A percentile compares a stretch with the other conserved stretches of the same genome.
phyloP scores from a whole-genome alignment of 1,139 yeast species.

The Diutina neorugosa region DNA sequence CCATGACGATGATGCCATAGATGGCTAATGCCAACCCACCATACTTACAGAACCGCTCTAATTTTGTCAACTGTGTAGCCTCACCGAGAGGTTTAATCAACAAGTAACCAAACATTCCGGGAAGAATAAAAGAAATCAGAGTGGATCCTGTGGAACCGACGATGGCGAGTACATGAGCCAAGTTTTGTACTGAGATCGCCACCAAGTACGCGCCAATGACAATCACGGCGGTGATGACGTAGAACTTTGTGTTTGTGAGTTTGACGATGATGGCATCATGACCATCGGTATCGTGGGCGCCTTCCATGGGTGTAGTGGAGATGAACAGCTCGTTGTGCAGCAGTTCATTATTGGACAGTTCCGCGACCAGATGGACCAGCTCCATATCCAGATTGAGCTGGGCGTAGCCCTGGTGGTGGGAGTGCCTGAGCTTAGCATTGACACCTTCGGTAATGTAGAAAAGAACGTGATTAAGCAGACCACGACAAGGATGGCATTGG shows the following conservation, averaged over 20 bases:
- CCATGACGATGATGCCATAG: constrained; percentile 75
- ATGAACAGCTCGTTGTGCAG: constrained; percentile 20
- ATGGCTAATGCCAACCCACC: constrained; percentile 47
- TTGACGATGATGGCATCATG: constrained; percentile 42
- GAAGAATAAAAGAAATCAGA: constrained; percentile 82
- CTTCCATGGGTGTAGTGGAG: constrained; percentile 38
- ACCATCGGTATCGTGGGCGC: constrained; percentile 38
- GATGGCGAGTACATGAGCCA: constrained; percentile 79
- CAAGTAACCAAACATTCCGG: constrained; percentile 79
- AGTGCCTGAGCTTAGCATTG: constrained; percentile 7
- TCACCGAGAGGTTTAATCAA: constrained; percentile 38
- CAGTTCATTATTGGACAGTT: constrained; percentile 9
- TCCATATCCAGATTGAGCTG: not conserved
- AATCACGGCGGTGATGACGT: constrained; percentile 53
- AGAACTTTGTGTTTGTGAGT: constrained; percentile 38
- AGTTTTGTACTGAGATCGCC: constrained; percentile 68
- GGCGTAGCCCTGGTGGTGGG: constrained; percentile 9
- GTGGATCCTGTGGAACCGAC: constrained; percentile 96
- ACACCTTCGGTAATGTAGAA: constrained; percentile 32
- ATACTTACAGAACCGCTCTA: constrained; percentile 35
- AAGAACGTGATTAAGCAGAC: constrained; percentile 58
- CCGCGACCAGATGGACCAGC: constrained; percentile 9
- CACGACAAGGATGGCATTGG: constrained; percentile 72
- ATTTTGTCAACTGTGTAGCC: constrained; percentile 21
- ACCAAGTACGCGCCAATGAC: constrained; percentile 52